Evolutionary conservation across 2,329 filamentous ascomycete species (phyloP), one percentile per base, ranked within the genome.

Genomic region (Nemania diffusa): DNA sequence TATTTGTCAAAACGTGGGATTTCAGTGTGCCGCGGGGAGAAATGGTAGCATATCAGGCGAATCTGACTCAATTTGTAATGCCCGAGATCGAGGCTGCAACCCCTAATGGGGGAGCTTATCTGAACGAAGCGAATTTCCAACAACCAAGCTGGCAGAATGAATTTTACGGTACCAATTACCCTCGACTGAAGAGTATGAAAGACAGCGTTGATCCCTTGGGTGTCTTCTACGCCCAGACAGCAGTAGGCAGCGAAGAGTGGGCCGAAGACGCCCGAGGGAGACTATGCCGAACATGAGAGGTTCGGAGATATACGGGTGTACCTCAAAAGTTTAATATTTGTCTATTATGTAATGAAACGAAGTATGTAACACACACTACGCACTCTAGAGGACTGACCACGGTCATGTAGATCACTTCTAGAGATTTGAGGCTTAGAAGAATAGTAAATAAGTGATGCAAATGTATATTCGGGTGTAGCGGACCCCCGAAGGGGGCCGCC

Each of bases 51-150:
- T 11, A 57, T 61, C 24, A 73, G 57, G 2, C 34, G 55, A 17
- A 65, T 0, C 66, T 73, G 26, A 66, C 64, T 0, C 48, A 68
- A 2, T 60, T 60, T 26, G 65, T 71, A 56, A 70, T 71, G 62
- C 69, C 67, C 2, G 52, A 62, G 15, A 64, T 72, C 24, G 68
- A 67, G 26, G 68, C 68, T 7, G 70, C 61, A 1, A 69, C 73
- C 13, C 82, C 82, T 3, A 78, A 77, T 0, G 74, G 75, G 2
- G 83, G 83, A 2, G 77, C 81, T 1, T 86, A 86, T 67, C 75
- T 84, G 73, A 86, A 85, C 65, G 85, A 88, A 77, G 83, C 80
- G 0, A 82, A 86, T 72, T 83, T 83, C 57, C 77, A 79, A 59
- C 78, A 85, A 71, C 79, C 78, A 0, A 71, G 83, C 65, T 86